Conservation (phyloP, 2,329 filamentous ascomycete species). For the Chaetomiaceae sp. region DNA sequence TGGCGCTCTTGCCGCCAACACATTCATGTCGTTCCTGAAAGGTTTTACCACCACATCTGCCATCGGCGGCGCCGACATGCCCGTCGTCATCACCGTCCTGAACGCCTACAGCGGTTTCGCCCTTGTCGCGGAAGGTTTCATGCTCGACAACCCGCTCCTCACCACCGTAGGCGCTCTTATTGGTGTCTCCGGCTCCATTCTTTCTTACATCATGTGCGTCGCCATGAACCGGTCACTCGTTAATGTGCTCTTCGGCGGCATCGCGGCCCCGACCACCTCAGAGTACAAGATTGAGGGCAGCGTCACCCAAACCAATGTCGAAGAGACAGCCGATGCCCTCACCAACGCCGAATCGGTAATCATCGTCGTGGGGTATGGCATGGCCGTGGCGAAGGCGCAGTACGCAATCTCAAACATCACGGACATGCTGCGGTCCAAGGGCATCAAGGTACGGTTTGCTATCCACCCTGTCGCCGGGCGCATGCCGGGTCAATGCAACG, state of each 20-base stretch:
- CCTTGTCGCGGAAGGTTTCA: conserved; percentile 83
- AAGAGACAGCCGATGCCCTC: conserved; percentile 74
- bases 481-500: conserved; percentile 93
- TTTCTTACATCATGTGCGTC: conserved; percentile 82
- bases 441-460: conserved; percentile 79
- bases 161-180: conserved; percentile 84
- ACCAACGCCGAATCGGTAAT: conserved; percentile 78
- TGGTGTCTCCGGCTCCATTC: conserved; percentile 80
- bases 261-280: conserved; percentile 57
- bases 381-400: conserved; percentile 91
- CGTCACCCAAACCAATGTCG: conserved; percentile 71
- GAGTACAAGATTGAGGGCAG: conserved; percentile 76
- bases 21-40: conserved; percentile 74
- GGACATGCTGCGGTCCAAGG: conserved; percentile 64
- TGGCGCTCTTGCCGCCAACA: conserved; percentile 70
- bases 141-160: conserved; percentile 81
- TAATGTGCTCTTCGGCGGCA: conserved; percentile 84
- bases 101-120: conserved; percentile 92
- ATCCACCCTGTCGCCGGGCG: conserved; percentile 87
- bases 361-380: conserved; percentile 87
- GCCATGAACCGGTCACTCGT: conserved; percentile 90
- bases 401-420: conserved; percentile 86
- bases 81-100: conserved; percentile 82
- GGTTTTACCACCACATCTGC: conserved; percentile 84
- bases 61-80: conserved; percentile 93